A percentile compares a stretch with the other conserved stretches of the same genome.
phyloP scores from a whole-genome alignment of 306 rosid species.

The Sophora flavescens region DNA sequence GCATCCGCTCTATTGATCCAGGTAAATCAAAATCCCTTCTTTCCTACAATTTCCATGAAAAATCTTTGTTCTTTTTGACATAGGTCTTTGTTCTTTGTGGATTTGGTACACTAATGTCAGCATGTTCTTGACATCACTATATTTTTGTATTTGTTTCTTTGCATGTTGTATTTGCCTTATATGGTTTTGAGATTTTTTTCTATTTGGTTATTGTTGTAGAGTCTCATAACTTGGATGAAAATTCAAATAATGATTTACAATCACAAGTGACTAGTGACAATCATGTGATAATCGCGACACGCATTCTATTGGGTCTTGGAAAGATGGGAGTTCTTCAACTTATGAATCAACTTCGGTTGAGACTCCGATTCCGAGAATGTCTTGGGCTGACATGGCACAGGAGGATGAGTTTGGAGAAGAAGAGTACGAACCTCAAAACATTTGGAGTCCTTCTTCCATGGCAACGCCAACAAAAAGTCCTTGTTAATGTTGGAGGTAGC shows the following conservation, averaged over 20 bases:
- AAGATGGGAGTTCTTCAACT: conserved; percentile 43
- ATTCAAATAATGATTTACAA: conserved; percentile 4
- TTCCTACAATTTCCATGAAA: background rate
- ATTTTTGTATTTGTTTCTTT: background rate
- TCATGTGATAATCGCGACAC: conserved; percentile 52
- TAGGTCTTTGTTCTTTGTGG: background rate
- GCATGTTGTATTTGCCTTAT: too few relatives aligned
- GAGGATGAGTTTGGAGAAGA: conserved; percentile 86
- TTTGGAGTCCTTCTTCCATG: conserved; percentile 45
- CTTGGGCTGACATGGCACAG: conserved; percentile 99
- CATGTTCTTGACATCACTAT: background rate
- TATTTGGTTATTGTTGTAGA: conserved; percentile 41
- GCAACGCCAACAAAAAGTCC: conserved; percentile 45
- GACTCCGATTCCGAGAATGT: conserved; percentile 57
- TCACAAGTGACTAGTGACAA: conserved; percentile 42
- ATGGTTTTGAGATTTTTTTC: too few relatives aligned
- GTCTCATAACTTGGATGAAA: conserved; percentile 33
- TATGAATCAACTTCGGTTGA: conserved; percentile 11
- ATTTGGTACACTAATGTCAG: background rate
- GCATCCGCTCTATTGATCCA: conserved; percentile 73
- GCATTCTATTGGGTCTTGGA: conserved; percentile 67
- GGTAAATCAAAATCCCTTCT: conserved; percentile 49
- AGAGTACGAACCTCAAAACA: conserved; percentile 42
- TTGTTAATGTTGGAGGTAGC: too few relatives aligned
- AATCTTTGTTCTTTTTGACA: background rate